Percentiles rank a stretch among this genome's conserved stretches.
phyloP scores from a whole-genome alignment of 139 green algal genomes.

The Micromonas commoda region DNA sequence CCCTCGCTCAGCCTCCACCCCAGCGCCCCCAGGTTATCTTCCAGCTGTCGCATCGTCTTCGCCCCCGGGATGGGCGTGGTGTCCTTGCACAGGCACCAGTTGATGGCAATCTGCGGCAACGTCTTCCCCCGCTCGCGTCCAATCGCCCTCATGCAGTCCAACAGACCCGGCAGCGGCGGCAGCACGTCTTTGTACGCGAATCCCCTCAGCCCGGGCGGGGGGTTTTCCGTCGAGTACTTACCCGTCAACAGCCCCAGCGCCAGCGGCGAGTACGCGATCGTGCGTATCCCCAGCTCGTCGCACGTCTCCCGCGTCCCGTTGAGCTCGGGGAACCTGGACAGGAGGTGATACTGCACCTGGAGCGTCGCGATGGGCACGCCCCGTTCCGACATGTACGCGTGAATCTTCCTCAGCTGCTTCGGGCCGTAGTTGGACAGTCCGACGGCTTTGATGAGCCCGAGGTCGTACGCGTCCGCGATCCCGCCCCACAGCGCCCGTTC shows the following conservation, averaged over 20 bases:
- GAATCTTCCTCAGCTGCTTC: slow-evolving; percentile 44
- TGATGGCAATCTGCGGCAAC: slow-evolving; percentile 78
- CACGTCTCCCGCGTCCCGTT: slow-evolving; percentile 45
- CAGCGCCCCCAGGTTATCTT: slow-evolving; percentile 22
- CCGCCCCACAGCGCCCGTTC: slow-evolving; percentile 41
- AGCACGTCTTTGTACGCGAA: slow-evolving; percentile 49
- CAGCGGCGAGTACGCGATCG: slow-evolving; percentile 91
- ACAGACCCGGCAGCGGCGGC: slow-evolving; percentile 57
- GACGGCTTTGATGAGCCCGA: slow-evolving; percentile 37
- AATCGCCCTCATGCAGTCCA: slow-evolving; percentile 54
- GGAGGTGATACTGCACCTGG: slow-evolving; percentile 83
- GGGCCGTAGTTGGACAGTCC: slow-evolving; percentile 46
- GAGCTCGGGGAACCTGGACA: slow-evolving; percentile 59
- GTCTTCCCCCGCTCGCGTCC: slow-evolving; percentile 58
- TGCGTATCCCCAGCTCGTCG: slow-evolving; percentile 74
- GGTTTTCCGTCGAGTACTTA: slow-evolving; percentile 34
- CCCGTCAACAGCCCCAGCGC: slow-evolving; percentile 76
- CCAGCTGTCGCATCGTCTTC: slow-evolving; percentile 53
- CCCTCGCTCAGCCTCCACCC: not conserved
- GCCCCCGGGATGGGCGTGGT: slow-evolving; percentile 88
- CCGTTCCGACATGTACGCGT: slow-evolving; percentile 53
- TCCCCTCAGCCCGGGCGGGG: slow-evolving; percentile 22
- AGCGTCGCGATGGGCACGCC: slow-evolving; percentile 74
- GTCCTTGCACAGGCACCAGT: slow-evolving; percentile 93
- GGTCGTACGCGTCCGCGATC: slow-evolving; percentile 37